Base-by-base conservation (phyloP, 2,329 filamentous ascomycete species). In the Bipolaris cookei region DNA sequence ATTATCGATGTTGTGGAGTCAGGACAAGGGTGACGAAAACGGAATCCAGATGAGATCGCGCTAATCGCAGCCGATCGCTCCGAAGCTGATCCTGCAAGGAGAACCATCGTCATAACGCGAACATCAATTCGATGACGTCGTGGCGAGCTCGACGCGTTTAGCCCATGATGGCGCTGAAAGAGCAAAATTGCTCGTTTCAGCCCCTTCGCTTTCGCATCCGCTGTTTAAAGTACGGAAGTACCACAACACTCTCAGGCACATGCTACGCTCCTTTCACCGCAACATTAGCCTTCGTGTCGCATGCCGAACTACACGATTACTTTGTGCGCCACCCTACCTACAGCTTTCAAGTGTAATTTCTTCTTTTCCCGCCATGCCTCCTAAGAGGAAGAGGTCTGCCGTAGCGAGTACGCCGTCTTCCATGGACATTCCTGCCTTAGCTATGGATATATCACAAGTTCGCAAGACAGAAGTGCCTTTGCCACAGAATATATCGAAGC, bases 321-420 rank as follows among this genome's bases (percentile, higher is more conserved):
- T 51, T 53, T 60, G 56, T 57, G 62, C 61, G 48, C 58, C 59
- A 46, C 25, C 30, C 21, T 46, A 45, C 51, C 43, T 59, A 61
- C 16, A 56, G 52, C 48, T 35, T 45, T 61, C 52, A 48, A 43
- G 13, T 38, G 23, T 46, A 47, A 23, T 52, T 46, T 20, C 56
- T 25, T 51, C 20, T 18, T 58, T 58, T 37, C 32, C 49, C 20
- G 35, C 30, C 32, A 75, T 75, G 71, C 64, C 67, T 11, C 47
- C 57, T 43, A 75, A 75, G 62, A 69, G 73, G 20, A 75, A 73
- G 59, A 63, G 67, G 34, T 70, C 70, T 23, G 58, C 65, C 39
- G 64, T 52, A 39, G 58, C 57, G 58, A 62, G 66, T 62, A 63
- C 68, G 13, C 55, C 54, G 34, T 14, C 60, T 47, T 49, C 56